Evolutionary conservation across 176 grass and related monocot species (phyloP).

Genomic region (Luzula sylvatica): DNA sequence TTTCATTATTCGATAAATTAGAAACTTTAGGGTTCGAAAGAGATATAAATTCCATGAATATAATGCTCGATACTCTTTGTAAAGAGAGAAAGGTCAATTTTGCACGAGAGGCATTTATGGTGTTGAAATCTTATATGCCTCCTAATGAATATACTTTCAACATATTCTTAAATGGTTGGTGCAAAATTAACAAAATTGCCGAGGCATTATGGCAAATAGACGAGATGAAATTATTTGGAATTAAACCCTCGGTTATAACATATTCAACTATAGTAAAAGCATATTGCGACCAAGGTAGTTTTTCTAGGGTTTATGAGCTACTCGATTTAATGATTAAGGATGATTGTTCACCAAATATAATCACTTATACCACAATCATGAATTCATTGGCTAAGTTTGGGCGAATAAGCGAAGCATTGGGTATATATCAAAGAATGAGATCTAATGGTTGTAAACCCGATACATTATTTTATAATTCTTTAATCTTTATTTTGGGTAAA

Average conservation of each 20-base stretch:
- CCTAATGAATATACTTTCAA: conserved; percentile 70
- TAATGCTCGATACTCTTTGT: conserved; percentile 68
- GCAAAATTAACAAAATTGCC: conserved; percentile 40
- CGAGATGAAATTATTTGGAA: conserved; percentile 47
- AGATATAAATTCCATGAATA: conserved; percentile 62
- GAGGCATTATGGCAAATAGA: conserved; percentile 75
- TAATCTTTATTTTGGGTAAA: conserved; percentile 60
- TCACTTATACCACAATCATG: conserved; percentile 79
- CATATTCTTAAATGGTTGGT: conserved; percentile 89
- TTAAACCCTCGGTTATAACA: conserved; percentile 58
- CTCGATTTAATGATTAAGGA: conserved; percentile 65
- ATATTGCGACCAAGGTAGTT: conserved; percentile 55
- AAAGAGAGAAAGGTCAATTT: conserved; percentile 70
- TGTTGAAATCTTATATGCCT: conserved; percentile 41
- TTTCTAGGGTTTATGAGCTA: conserved; percentile 55
- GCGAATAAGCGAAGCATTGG: conserved; percentile 54
- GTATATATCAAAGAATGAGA: conserved; percentile 54
- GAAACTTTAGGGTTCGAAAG: conserved; percentile 54
- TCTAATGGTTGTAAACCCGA: conserved; percentile 56
- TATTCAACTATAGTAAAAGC: conserved; percentile 64
- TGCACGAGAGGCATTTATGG: conserved; percentile 41
- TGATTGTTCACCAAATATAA: conserved; percentile 60
- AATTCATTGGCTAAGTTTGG: conserved; percentile 47
- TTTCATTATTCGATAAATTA: conserved; percentile 50
- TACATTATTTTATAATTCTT: conserved; percentile 74